Percentiles rank a stretch among this genome's conserved stretches.
These are phyloP conservation scores for Saccharomycopsis guyanensis DNA, from an alignment of 805 yeast species.

Conservation along the genomic window DNA sequence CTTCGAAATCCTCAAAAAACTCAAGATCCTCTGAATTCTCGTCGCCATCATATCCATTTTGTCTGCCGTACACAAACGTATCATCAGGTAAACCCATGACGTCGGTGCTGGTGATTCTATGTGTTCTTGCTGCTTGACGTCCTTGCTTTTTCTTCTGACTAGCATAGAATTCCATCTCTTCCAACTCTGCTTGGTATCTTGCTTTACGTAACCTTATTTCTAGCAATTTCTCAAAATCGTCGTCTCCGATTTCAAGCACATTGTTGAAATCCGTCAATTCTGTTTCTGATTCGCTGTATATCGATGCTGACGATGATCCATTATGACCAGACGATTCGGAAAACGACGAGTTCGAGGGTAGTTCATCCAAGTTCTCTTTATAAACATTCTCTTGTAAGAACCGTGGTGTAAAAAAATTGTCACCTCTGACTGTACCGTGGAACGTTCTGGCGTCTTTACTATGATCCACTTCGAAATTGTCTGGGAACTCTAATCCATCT, in stretches of 20 bases:
- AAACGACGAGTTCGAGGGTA: slow-evolving; percentile 9
- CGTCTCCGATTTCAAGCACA: slow-evolving; percentile 16
- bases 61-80: slow-evolving; percentile 9
- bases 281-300: slow-evolving; percentile 20
- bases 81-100: slow-evolving; percentile 18
- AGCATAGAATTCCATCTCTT: slow-evolving; percentile 18
- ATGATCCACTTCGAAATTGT: slow-evolving; percentile 8
- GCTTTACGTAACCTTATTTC: slow-evolving; percentile 17
- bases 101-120: slow-evolving; percentile 4
- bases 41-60: not conserved
- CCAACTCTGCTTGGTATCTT: slow-evolving; percentile 17
- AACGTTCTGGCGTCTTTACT: not conserved
- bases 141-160: slow-evolving; percentile 5
- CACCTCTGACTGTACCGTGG: not conserved
- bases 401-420: slow-evolving; percentile 4
- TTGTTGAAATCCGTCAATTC: slow-evolving; percentile 18
- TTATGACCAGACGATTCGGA: slow-evolving; percentile 8
- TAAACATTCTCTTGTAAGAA: slow-evolving; percentile 2
- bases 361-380: slow-evolving; percentile 10
- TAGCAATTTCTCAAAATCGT: slow-evolving; percentile 17
- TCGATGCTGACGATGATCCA: slow-evolving; percentile 11
- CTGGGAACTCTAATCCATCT: slow-evolving; percentile 20
- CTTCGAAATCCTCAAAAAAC: slow-evolving; percentile 18
- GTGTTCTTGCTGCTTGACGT: not conserved
- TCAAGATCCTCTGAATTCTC: slow-evolving; percentile 5